phyloP scores from a whole-genome alignment of 1,284 basidiomycete species.

The Spongiforma sp. region DNA sequence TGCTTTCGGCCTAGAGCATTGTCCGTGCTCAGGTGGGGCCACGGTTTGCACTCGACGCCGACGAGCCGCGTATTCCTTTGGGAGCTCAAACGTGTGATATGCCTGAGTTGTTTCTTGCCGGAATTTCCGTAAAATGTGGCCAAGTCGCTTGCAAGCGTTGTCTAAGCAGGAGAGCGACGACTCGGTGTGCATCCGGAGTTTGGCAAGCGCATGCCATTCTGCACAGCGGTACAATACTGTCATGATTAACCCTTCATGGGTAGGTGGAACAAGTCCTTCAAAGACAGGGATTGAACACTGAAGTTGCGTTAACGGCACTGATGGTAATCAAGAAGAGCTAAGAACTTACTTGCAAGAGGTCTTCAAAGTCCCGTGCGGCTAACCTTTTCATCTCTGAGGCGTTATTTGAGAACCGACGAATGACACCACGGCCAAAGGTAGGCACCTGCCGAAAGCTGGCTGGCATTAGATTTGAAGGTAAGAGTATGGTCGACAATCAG shows the following conservation, averaged over 20 bases:
- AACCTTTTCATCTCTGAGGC: conserved; percentile 9
- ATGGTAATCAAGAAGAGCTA: background rate
- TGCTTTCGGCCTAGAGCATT: background rate
- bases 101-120: background rate
- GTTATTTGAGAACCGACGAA: conserved; percentile 11
- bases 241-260: conserved; percentile 18
- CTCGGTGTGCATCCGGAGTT: conserved; percentile 30
- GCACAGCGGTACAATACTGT: conserved; percentile 10
- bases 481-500: background rate
- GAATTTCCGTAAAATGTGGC: background rate
- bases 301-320: background rate
- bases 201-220: conserved; percentile 30
- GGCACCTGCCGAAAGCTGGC: conserved; percentile 13
- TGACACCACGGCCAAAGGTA: conserved; percentile 10
- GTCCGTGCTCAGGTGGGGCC: background rate
- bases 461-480: background rate
- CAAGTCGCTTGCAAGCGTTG: conserved; percentile 2
- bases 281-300: conserved; percentile 17
- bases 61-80: background rate
- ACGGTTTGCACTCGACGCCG: background rate
- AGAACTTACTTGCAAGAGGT: conserved; percentile 23
- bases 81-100: conserved; percentile 5
- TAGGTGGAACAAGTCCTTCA: conserved; percentile 11
- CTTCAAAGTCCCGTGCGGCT: conserved; percentile 21
- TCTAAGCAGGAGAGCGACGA: conserved; percentile 3